Evolutionary conservation across 257 asterid genomes (phyloP).

Genomic region (Nicotiana tomentosiformis): DNA sequence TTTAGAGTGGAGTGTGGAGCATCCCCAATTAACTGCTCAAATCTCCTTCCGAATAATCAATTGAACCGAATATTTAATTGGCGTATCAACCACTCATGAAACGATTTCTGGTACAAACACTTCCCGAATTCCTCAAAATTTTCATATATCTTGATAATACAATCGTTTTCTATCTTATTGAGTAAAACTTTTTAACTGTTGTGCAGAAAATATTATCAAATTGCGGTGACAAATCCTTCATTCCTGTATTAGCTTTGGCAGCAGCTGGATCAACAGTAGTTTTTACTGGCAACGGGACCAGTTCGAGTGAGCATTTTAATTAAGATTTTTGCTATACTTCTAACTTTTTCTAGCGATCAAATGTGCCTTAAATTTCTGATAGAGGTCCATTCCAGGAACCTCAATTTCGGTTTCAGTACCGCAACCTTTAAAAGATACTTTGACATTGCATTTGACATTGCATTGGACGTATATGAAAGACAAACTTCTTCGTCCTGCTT

Average conservation of each 20-base stretch:
- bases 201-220: conserved; percentile 42
- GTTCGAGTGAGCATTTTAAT: conserved; percentile 31
- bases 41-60: too few relatives aligned
- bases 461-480: conserved; percentile 37
- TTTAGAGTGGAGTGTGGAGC: too few relatives aligned
- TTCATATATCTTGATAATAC: too few relatives aligned
- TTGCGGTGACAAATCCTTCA: conserved; percentile 25
- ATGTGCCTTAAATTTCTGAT: not conserved
- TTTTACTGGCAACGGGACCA: conserved; percentile 26
- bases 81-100: too few relatives aligned
- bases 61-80: too few relatives aligned
- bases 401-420: conserved; percentile 37
- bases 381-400: conserved; percentile 23
- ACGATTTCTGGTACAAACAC: too few relatives aligned
- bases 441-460: conserved; percentile 28
- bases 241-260: conserved; percentile 45
- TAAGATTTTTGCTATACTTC: not conserved
- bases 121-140: too few relatives aligned
- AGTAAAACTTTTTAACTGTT: not conserved
- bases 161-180: not conserved
- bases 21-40: too few relatives aligned
- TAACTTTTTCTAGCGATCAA: not conserved
- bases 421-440: conserved; percentile 27
- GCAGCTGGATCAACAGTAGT: conserved; percentile 55
- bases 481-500: conserved; percentile 15